phyloP scores from a whole-genome alignment of 2,329 filamentous ascomycete species.

The Xylariaceae sp. region DNA sequence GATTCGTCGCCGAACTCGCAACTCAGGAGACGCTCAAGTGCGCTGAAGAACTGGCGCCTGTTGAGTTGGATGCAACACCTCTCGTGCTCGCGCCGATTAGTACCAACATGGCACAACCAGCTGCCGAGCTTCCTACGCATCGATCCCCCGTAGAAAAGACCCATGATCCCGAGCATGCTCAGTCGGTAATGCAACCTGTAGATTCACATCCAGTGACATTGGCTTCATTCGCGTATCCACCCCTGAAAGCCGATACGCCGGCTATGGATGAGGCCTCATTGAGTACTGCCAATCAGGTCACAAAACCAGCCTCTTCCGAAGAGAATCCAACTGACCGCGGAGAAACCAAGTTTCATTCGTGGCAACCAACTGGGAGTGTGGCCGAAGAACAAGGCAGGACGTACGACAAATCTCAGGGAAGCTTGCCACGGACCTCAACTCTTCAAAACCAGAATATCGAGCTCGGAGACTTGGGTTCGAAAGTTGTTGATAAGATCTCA shows the following conservation, averaged over 20 bases:
- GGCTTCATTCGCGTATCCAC: constrained; percentile 30
- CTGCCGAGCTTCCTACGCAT: constrained; percentile 26
- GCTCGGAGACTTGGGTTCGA: constrained; percentile 21
- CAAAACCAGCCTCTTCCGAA: constrained; percentile 8
- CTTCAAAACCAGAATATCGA: constrained; percentile 29
- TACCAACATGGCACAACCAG: constrained; percentile 15
- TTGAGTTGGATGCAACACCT: constrained; percentile 30
- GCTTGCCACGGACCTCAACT: constrained; percentile 22
- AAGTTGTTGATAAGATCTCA: constrained; percentile 17
- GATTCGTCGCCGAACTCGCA: constrained; percentile 30
- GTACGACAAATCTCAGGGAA: constrained; percentile 14
- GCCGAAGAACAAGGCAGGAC: constrained; percentile 7
- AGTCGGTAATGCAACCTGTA: constrained; percentile 14
- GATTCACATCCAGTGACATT: constrained; percentile 27
- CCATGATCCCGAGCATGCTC: constrained; percentile 3
- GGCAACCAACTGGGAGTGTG: constrained; percentile 17
- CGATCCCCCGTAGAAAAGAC: constrained; percentile 18
- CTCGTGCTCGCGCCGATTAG: constrained; percentile 9
- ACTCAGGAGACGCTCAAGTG: constrained; percentile 29
- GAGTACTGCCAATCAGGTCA: neutral
- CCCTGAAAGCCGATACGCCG: constrained; percentile 13
- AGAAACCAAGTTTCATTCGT: constrained; percentile 23
- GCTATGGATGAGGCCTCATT: neutral
- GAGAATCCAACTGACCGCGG: neutral
- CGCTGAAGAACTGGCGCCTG: constrained; percentile 32